phyloP scores from a whole-genome alignment of 768 basidiomycete species.

The Glaciozyma martinii region DNA sequence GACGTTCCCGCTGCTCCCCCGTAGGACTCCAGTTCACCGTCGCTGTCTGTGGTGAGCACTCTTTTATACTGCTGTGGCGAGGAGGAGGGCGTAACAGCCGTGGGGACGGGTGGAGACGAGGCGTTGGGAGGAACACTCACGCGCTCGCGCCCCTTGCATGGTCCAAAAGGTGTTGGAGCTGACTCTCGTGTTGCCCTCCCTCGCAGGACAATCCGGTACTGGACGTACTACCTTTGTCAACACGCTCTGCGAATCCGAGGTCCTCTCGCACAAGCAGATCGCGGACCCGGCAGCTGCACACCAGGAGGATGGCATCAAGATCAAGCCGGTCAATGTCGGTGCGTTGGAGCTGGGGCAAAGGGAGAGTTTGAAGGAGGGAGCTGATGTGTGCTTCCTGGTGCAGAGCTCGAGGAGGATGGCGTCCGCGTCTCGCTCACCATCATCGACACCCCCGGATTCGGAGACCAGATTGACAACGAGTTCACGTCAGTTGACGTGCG shows the following conservation, averaged over 20 bases:
- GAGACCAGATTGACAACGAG: conserved; percentile 98
- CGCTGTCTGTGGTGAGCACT: conserved; percentile 82
- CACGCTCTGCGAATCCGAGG: conserved; percentile 84
- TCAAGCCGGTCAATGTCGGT: conserved; percentile 93
- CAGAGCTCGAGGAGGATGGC: conserved; percentile 97
- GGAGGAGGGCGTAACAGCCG: conserved; percentile 1
- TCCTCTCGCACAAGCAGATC: conserved; percentile 74
- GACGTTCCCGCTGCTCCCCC: not conserved
- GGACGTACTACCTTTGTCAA: conserved; percentile 86
- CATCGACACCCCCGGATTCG: conserved; percentile 97
- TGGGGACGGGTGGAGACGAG: conserved; percentile 3
- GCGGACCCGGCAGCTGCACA: conserved; percentile 83
- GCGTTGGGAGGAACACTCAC: conserved; percentile 12
- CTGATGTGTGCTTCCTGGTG: not conserved
- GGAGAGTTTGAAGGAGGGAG: not conserved
- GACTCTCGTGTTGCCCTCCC: not conserved
- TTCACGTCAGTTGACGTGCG: conserved; percentile 63
- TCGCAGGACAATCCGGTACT: conserved; percentile 84
- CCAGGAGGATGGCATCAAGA: conserved; percentile 84
- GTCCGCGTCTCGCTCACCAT: conserved; percentile 96
- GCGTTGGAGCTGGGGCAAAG: not conserved
- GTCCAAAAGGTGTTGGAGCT: not conserved
- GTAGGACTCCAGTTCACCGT: conserved; percentile 90
- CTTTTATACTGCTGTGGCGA: conserved; percentile 26
- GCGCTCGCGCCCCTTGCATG: not conserved